Evolutionary conservation across 176 grass and related monocot genomes (phyloP).

Genomic region (Oryza longistaminata): DNA sequence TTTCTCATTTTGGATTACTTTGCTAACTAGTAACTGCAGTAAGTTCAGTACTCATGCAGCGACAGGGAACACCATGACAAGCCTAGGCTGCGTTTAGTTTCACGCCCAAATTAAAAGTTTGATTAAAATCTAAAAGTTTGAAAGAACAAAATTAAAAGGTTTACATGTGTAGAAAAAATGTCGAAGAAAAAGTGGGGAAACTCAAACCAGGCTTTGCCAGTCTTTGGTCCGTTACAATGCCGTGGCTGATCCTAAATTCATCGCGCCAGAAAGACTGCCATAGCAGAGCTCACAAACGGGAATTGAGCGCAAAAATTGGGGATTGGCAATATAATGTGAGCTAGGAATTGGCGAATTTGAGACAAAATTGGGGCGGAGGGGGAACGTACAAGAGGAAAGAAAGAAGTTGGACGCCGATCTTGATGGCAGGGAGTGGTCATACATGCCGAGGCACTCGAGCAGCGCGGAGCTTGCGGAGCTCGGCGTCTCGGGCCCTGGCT

Average conservation of each 20-base stretch:
- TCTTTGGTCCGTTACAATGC: not conserved
- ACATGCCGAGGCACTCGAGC: conserved; percentile 66
- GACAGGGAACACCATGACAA: not conserved
- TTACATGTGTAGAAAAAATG: rapidly evolving
- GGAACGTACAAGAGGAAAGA: conserved; percentile 62
- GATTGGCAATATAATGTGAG: not conserved
- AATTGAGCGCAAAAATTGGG: too few species aligned
- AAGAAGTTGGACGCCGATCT: conserved; percentile 80
- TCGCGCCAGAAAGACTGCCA: not conserved
- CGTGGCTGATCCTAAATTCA: not conserved
- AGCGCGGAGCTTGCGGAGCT: conserved; percentile 52
- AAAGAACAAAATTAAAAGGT: too few species aligned
- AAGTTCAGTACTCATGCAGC: not conserved
- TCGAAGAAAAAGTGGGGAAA: too few species aligned
- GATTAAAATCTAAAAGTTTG: too few species aligned
- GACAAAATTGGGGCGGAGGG: not conserved
- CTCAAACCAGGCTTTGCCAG: not conserved
- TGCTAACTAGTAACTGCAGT: too few species aligned
- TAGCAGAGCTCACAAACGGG: not conserved
- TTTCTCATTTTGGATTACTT: not conserved
- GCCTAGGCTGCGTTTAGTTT: not conserved
- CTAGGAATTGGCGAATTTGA: not conserved
- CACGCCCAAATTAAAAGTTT: too few species aligned
- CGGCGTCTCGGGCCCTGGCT: not conserved
- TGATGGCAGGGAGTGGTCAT: conserved; percentile 81